Evolutionary conservation across 148 eudicot species (phyloP).

Genomic region (Rhododendron ferrugineum): DNA sequence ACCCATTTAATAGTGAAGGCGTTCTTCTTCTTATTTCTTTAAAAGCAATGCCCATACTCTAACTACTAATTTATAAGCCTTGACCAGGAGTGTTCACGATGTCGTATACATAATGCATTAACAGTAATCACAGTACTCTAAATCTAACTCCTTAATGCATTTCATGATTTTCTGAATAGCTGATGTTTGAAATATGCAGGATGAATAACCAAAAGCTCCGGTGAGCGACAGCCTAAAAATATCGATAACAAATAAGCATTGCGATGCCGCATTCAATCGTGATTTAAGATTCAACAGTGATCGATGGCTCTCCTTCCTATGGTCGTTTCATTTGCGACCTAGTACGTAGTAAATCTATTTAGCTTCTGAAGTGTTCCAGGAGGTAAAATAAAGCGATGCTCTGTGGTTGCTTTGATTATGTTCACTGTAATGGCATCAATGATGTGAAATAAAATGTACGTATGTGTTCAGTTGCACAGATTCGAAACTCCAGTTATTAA

Average conservation of each 20-base stretch:
- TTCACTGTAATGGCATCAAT: background rate
- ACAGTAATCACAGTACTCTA: background rate
- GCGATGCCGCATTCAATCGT: background rate
- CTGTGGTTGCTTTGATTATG: background rate
- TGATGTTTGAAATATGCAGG: slow-evolving; percentile 35
- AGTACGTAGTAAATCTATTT: background rate
- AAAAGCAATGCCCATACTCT: background rate
- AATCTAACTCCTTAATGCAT: background rate
- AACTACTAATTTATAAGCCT: background rate
- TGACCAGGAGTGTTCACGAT: background rate
- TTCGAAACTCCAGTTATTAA: background rate
- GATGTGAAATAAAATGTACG: background rate
- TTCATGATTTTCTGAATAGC: background rate
- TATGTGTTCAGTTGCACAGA: background rate
- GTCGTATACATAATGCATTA: background rate
- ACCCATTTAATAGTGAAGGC: background rate
- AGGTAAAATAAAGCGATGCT: background rate
- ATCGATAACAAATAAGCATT: slow-evolving; percentile 7
- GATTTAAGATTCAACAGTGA: background rate
- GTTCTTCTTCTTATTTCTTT: background rate
- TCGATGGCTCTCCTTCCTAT: background rate
- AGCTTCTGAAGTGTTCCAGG: background rate
- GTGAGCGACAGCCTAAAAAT: slow-evolving; percentile 6
- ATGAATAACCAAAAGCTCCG: slow-evolving; percentile 38
- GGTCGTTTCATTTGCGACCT: background rate